A percentile compares a stretch with the other conserved stretches of the same genome.
Evolutionary conservation across 805 yeast species (phyloP).

Genomic region (Nakazawaea molendinolei): DNA sequence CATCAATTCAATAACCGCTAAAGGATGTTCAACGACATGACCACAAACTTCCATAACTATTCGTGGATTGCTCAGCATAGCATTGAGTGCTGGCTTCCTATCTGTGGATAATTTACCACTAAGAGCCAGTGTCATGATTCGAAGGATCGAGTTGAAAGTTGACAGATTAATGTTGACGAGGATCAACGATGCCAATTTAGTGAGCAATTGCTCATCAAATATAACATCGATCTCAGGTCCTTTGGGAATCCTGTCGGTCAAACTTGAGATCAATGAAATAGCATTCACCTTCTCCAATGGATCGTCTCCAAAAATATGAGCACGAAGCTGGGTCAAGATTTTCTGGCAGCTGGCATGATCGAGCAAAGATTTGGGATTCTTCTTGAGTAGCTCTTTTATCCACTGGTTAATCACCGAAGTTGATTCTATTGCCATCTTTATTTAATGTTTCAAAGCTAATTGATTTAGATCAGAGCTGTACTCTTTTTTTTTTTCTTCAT

Average conservation of each 20-base stretch:
- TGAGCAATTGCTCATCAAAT: slow-evolving; percentile 35
- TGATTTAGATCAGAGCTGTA: no score
- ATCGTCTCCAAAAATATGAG: slow-evolving; percentile 37
- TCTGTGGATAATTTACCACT: slow-evolving; percentile 18
- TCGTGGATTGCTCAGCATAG: slow-evolving; percentile 8
- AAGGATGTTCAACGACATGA: slow-evolving; percentile 4
- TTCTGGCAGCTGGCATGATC: not conserved
- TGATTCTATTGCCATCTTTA: slow-evolving; percentile 2
- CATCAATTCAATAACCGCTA: slow-evolving; percentile 1
- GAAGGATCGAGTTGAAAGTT: slow-evolving; percentile 38
- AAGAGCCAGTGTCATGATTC: slow-evolving; percentile 22
- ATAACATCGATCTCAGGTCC: slow-evolving; percentile 26
- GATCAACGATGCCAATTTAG: slow-evolving; percentile 34
- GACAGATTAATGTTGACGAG: slow-evolving; percentile 35
- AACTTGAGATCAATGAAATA: slow-evolving; percentile 46
- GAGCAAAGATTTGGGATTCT: slow-evolving; percentile 5
- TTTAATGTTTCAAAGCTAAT: not conserved
- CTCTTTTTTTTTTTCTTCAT: no score
- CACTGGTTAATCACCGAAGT: slow-evolving; percentile 5
- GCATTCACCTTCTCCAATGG: slow-evolving; percentile 46
- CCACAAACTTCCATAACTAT: slow-evolving; percentile 9
- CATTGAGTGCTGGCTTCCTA: slow-evolving; percentile 11
- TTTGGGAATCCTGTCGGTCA: slow-evolving; percentile 39
- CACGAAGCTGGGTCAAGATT: slow-evolving; percentile 21
- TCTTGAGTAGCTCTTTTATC: slow-evolving; percentile 6